Evolutionary conservation across 2,329 filamentous ascomycete genomes (phyloP), one percentile per base, ranked within the genome.

Genomic region (Pseudopyricularia javanii): DNA sequence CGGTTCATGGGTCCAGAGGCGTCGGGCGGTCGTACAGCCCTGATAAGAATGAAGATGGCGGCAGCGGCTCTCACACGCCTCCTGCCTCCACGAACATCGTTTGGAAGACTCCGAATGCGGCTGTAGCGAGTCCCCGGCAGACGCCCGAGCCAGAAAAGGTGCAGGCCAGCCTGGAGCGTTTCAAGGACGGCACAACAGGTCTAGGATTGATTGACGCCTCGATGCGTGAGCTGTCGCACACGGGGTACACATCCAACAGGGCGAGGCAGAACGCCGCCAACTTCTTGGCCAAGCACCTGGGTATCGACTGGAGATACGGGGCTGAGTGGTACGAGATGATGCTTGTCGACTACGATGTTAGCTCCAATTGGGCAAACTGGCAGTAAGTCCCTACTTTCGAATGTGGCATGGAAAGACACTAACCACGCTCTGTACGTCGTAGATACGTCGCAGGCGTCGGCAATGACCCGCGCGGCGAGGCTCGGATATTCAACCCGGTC

Each of bases 261-360:
- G 82, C 85, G 0, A 72, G 87, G 2, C 86, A 91, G 64, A 90
- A 91, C 53, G 84, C 88, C 1, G 86, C 86, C 0, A 84, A 75
- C 15, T 91, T 88, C 62, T 69, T 91, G 1, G 68, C 85, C 0
- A 88, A 88, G 58, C 85, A 88, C 56, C 70, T 91, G 3, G 74
- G 75, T 1, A 81, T 91, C 22, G 87, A 91, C 65, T 93, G 88
- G 88, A 78, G 86, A 0, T 74, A 87, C 14, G 88, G 87, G 0
- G 88, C 86, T 0, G 87, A 91, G 63, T 91, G 85, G 85, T 91
- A 91, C 61, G 87, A 91, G 63, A 79, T 76, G 62, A 70, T 86
- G 61, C 73, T 91, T 3, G 72, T 84, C 30, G 88, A 93, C 63
- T 89, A 91, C 62, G 87, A 91, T 59, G 75, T 86, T 0, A 80